Evolutionary conservation across 2,329 filamentous ascomycete species (phyloP), one percentile per base, ranked within the genome.

Genomic region (Phyllosticta citrichinensis): DNA sequence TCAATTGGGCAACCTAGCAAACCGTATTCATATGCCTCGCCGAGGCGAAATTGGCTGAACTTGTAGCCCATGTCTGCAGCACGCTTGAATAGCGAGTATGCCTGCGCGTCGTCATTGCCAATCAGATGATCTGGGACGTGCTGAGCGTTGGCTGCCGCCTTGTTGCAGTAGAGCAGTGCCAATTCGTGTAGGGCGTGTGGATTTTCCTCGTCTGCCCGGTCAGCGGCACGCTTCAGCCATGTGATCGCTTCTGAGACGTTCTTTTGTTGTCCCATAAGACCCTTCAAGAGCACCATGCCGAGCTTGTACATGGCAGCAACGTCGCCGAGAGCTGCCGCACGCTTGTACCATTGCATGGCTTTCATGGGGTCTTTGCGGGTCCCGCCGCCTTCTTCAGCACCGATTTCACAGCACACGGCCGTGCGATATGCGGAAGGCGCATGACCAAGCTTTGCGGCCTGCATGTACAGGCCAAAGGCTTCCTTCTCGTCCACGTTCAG

Each of bases 251-350:
- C 94, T 52, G 88, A 83, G 2, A 90, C 83, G 69, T 95, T 96
- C 69, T 81, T 85, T 24, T 81, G 83, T 71, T 97, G 92, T 3
- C 92, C 92, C n/a, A 99, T 82, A 27, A 97, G 80, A 11, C 93
- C 94, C 74, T 97, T 97, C 60, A 97, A 83, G 64, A 90, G 79
- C 66, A 99, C 96, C 87, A 97, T 96, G 62, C 94, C 94, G 75
- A 97, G 86, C 75, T 99, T 99, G 79, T 97, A 99, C 91, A 97
- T 96, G 30, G 92, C 94, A 0, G 93, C 89, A 1, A 88, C 87
- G 69, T 99, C 93, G 2, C 94, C 93, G 2, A 97, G 80, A 12
- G 88, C 87, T 11, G 94, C 93, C 6, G 94, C 91, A 52, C 92
- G 88, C 72, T 93, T 91, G 75, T 99, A 99, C 94, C 94, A 99